Conservation (phyloP, 129 eudicot species). For the Heracleum sosnowskyi region DNA sequence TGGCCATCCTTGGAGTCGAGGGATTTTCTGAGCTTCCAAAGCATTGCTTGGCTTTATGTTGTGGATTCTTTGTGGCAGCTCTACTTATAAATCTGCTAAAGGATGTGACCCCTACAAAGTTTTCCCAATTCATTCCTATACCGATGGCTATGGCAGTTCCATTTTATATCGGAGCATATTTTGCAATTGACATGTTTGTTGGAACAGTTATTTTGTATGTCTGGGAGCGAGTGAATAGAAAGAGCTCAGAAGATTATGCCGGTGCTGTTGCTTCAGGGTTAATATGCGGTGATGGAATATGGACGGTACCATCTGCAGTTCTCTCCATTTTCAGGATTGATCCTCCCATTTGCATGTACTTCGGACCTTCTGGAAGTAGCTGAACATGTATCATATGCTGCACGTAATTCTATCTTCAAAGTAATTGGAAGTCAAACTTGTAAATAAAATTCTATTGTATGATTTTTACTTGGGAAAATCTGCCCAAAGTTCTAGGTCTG, state of each 20-base stretch:
- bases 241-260: slow-evolving; percentile 74
- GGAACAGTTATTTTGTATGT: slow-evolving; percentile 62
- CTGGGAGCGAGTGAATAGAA: slow-evolving; percentile 9
- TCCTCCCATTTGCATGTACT: slow-evolving; percentile 24
- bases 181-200: slow-evolving; percentile 92
- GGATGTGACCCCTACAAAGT: slow-evolving; percentile 48
- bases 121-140: slow-evolving; percentile 59
- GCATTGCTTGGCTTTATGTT: slow-evolving; percentile 66
- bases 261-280: slow-evolving; percentile 95
- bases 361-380: slow-evolving; percentile 1
- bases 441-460: too few relatives aligned
- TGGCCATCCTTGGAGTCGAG: slow-evolving; percentile 88
- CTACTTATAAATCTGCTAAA: slow-evolving; percentile 50
- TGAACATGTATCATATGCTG: neutral
- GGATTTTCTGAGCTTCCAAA: slow-evolving; percentile 89
- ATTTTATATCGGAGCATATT: slow-evolving; percentile 84
- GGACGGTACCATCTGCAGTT: slow-evolving; percentile 89
- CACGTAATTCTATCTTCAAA: neutral
- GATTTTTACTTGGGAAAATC: neutral
- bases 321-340: slow-evolving; percentile 66
- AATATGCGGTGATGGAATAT: slow-evolving; percentile 93
- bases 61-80: slow-evolving; percentile 68
- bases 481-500: neutral
- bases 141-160: slow-evolving; percentile 99
- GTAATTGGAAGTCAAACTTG: too few relatives aligned